phyloP scores from a whole-genome alignment of 1,284 basidiomycete species.

The Trichosporon asahii region DNA sequence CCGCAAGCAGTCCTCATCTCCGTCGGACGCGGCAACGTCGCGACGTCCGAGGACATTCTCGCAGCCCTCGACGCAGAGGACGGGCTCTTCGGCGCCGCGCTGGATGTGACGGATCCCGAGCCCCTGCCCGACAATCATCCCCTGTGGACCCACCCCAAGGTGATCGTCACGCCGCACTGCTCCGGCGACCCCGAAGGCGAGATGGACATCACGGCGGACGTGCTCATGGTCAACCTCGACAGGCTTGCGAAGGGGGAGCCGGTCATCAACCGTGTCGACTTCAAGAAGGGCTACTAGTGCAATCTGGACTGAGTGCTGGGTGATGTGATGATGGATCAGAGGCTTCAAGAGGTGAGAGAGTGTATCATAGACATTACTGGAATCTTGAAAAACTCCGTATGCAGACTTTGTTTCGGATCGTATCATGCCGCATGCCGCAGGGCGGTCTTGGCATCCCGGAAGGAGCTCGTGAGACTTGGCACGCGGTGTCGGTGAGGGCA shows the following conservation, averaged over 20 bases:
- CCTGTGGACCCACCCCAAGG: constrained; percentile 24
- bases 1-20: constrained; percentile 28
- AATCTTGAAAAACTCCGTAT: too few species aligned
- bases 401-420: too few species aligned
- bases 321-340: too few species aligned
- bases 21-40: constrained; percentile 29
- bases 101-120: constrained; percentile 36
- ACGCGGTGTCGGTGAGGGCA: too few species aligned
- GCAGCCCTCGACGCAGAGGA: constrained; percentile 20
- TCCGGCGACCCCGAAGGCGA: constrained; percentile 28
- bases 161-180: constrained; percentile 28
- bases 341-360: too few species aligned
- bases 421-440: too few species aligned
- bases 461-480: too few species aligned
- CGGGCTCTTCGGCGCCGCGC: constrained; percentile 23
- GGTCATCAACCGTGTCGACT: constrained; percentile 32
- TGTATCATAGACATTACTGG: too few species aligned
- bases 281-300: constrained; percentile 36
- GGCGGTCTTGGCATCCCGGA: too few species aligned
- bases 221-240: constrained; percentile 39
- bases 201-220: constrained; percentile 23
- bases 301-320: too few species aligned
- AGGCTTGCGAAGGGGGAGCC: constrained; percentile 25
- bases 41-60: constrained; percentile 26
- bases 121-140: constrained; percentile 28